A percentile compares a stretch with the other conserved stretches of the same genome.
Conservation (phyloP, 2,329 filamentous ascomycete genomes). For the Pseudophaeomoniella oleicola region DNA sequence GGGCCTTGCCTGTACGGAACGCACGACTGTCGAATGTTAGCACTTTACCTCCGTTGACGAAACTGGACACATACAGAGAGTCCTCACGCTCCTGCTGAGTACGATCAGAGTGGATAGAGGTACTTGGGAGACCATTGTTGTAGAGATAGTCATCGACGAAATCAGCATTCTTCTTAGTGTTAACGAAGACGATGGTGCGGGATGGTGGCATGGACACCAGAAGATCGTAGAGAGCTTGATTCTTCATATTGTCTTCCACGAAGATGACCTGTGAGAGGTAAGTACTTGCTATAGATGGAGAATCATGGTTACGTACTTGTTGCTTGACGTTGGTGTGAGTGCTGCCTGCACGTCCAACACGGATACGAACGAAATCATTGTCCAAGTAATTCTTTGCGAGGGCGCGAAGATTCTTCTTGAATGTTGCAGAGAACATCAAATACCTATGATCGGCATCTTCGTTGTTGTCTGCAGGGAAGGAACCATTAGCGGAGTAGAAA, state of each 20-base stretch:
- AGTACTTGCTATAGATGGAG: constrained; percentile 5
- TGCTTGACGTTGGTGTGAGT: constrained; percentile 75
- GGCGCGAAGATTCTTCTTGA: constrained; percentile 63
- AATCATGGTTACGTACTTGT: constrained; percentile 22
- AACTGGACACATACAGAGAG: constrained; percentile 47
- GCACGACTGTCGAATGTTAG: constrained; percentile 36
- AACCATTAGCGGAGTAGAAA: constrained; percentile 6
- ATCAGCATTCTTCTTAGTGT: constrained; percentile 64
- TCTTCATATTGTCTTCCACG: constrained; percentile 53
- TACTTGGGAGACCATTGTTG: constrained; percentile 64
- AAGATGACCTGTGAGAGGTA: constrained; percentile 39
- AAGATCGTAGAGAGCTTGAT: constrained; percentile 55
- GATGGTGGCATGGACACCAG: constrained; percentile 55
- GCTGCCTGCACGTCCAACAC: constrained; percentile 74
- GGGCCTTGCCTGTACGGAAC: constrained; percentile 60
- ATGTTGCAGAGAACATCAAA: constrained; percentile 90
- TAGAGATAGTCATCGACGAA: constrained; percentile 77
- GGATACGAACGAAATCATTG: constrained; percentile 61
- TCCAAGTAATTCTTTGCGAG: constrained; percentile 65
- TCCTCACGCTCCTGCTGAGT: constrained; percentile 88
- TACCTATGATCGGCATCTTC: constrained; percentile 54
- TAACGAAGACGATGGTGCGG: constrained; percentile 82
- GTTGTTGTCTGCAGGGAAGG: constrained; percentile 45
- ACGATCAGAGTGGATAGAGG: constrained; percentile 76
- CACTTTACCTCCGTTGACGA: constrained; percentile 1